Evolutionary conservation across 2,329 filamentous ascomycete genomes (phyloP).

Genomic region (Colletotrichum tabaci): DNA sequence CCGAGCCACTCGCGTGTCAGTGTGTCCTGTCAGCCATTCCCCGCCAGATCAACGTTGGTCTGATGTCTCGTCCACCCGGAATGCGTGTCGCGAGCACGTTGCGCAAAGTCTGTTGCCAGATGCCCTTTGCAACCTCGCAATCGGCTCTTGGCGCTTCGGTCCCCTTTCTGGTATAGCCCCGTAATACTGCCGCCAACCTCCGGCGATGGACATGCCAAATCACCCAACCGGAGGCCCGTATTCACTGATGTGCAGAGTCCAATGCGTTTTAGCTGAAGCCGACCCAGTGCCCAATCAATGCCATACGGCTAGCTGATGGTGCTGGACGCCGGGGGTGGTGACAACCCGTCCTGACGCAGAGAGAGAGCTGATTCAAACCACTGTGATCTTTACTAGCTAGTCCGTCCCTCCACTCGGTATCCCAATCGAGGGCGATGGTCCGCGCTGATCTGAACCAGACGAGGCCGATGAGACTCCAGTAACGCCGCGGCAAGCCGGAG

Average conservation of each 20-base stretch:
- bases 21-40: constrained; percentile 7
- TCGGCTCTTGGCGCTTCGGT: constrained; percentile 39
- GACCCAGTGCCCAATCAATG: constrained; percentile 1
- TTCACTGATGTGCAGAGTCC: not conserved
- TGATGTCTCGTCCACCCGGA: constrained; percentile 34
- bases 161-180: constrained; percentile 32
- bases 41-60: constrained; percentile 20
- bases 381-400: too few species aligned
- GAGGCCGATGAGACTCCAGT: not conserved
- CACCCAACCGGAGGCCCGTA: constrained; percentile 6
- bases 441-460: constrained; percentile 1
- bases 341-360: not conserved
- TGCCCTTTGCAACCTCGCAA: not conserved
- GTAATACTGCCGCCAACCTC: constrained; percentile 1
- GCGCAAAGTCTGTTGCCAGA: constrained; percentile 32
- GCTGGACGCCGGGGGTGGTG: not conserved
- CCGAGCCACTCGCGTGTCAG: constrained; percentile 15
- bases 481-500: constrained; percentile 9
- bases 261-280: constrained; percentile 28
- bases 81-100: constrained; percentile 37
- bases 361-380: constrained; percentile 6
- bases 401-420: constrained; percentile 3
- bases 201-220: not conserved
- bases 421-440: constrained; percentile 19
- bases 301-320: not conserved